phyloP scores from a whole-genome alignment of 2,329 filamentous ascomycete genomes.

The Nothophoma quercina region DNA sequence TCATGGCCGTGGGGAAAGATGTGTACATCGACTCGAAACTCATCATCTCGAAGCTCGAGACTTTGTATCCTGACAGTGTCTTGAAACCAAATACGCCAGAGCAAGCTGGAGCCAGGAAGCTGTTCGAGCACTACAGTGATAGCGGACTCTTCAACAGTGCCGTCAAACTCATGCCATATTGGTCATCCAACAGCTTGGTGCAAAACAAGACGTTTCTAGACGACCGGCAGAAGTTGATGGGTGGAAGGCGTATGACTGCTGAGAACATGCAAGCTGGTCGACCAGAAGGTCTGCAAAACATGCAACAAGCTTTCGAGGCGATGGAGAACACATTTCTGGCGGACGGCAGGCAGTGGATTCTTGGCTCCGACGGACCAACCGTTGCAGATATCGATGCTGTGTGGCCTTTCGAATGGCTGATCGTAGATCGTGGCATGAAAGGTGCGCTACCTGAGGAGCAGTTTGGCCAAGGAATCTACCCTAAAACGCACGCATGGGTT shows the following conservation, averaged over 20 bases:
- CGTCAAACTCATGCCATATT: slow-evolving; percentile 64
- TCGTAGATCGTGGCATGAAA: slow-evolving; percentile 53
- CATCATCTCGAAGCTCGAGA: slow-evolving; percentile 43
- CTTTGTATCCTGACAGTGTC: slow-evolving; percentile 24
- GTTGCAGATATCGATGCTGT: slow-evolving; percentile 74
- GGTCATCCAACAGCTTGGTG: slow-evolving; percentile 61
- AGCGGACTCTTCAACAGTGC: slow-evolving; percentile 64
- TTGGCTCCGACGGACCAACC: slow-evolving; percentile 60
- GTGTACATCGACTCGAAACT: slow-evolving; percentile 44
- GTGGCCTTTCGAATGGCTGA: slow-evolving; percentile 74
- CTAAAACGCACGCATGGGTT: slow-evolving; percentile 71
- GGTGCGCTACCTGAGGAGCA: slow-evolving; percentile 61
- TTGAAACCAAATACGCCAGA: slow-evolving; percentile 34
- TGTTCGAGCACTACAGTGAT: slow-evolving; percentile 66
- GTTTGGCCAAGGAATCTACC: slow-evolving; percentile 63
- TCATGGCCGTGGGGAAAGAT: slow-evolving; percentile 42
- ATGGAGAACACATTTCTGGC: slow-evolving; percentile 69
- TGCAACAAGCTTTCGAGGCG: slow-evolving; percentile 63
- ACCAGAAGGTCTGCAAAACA: slow-evolving; percentile 64
- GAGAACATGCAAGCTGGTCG: slow-evolving; percentile 53
- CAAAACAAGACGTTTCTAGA: slow-evolving; percentile 66
- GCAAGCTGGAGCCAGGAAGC: slow-evolving; percentile 58
- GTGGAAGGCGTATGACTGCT: slow-evolving; percentile 52
- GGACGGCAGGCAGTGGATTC: slow-evolving; percentile 72
- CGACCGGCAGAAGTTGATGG: slow-evolving; percentile 61